Evolutionary conservation across 768 basidiomycete species (phyloP).

Genomic region (Kwoniella sp.): DNA sequence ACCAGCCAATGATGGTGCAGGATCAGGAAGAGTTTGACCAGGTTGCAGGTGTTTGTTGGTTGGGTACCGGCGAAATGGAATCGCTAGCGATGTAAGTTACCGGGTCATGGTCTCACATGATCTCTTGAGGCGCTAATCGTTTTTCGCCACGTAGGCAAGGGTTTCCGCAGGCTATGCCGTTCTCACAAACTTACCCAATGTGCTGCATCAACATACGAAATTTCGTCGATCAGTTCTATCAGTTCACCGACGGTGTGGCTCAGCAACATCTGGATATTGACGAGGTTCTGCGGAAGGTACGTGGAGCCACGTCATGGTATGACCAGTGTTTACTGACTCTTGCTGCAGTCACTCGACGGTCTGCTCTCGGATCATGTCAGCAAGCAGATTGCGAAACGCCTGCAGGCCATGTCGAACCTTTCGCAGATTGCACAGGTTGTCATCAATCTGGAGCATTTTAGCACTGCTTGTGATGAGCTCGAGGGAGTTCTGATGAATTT

Average conservation of each 20-base stretch:
- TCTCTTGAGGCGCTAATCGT: no score
- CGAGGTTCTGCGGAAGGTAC: conserved; percentile 79
- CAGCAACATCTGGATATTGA: conserved; percentile 89
- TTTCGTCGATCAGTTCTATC: conserved; percentile 92
- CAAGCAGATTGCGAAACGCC: conserved; percentile 68
- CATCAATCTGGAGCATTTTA: conserved; percentile 87
- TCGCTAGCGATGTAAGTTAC: conserved; percentile 50
- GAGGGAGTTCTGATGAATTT: conserved; percentile 77
- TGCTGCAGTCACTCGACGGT: conserved; percentile 72
- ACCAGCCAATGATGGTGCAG: conserved; percentile 72
- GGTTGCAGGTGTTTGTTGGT: conserved; percentile 77
- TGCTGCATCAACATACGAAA: conserved; percentile 86
- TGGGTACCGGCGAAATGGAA: conserved; percentile 64
- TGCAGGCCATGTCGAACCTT: conserved; percentile 69
- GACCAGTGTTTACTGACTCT: neutral
- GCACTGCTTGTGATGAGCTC: conserved; percentile 75
- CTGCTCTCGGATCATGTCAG: conserved; percentile 68
- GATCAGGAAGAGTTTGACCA: conserved; percentile 61
- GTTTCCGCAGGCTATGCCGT: conserved; percentile 73
- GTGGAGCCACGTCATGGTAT: neutral
- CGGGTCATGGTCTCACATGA: neutral
- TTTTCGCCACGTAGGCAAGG: conserved; percentile 59
- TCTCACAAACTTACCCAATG: conserved; percentile 92
- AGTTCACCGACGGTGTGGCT: conserved; percentile 90
- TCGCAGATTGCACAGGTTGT: conserved; percentile 90